Base-by-base conservation (phyloP, 768 basidiomycete genomes). In the Hypsizygus marmoreus region DNA sequence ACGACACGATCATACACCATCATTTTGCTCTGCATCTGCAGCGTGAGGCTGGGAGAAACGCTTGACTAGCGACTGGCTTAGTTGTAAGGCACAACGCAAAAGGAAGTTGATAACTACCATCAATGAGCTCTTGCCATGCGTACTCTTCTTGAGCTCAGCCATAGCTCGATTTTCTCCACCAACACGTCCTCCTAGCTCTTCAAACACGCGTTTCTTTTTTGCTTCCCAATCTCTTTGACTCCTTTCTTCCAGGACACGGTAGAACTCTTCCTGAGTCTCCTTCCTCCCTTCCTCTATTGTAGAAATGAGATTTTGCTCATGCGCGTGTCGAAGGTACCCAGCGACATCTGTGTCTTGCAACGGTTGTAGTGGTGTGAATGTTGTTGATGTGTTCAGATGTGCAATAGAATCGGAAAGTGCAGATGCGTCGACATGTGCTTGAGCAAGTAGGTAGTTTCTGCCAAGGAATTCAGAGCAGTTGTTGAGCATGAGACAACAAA, bases 321-420 rank as follows among this genome's bases (percentile, higher is more conserved):
- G 91, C 1, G 91, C 89, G 65, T 93, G 89, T n/a, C 91, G 87
- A 17, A 95, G 81, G 62, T 90, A 95, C n/a, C 91, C 91, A 25
- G 88, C 82, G 40, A 95, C 88, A 61, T 97, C 94, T 0, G 89
- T 94, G 70, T 97, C 94, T 58, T 89, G 86, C n/a, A 95, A 76
- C 4, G 91, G 88, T 59, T 92, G 90, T n/a, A 94, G 72, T 0
- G 92, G 91, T 17, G 88, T 82, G 63, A 94, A 95, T 0, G 91
- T 95, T 4, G 87, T 73, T 1, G 85, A 72, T 2, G 90, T 82
- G 59, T 93, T 89, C 51, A 94, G 69, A 51, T 88, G 82, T 4
- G 90, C 87, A 47, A 97, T 93, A 0, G 88, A 88, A 54, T 75
- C 81, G 7, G 84, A 82, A 11, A 98, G 75, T 1, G 89, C 84